A percentile compares a stretch with the other conserved stretches of the same genome.
phyloP scores from a whole-genome alignment of 2,329 filamentous ascomycete genomes.

The Cadophora luteo-olivacea region DNA sequence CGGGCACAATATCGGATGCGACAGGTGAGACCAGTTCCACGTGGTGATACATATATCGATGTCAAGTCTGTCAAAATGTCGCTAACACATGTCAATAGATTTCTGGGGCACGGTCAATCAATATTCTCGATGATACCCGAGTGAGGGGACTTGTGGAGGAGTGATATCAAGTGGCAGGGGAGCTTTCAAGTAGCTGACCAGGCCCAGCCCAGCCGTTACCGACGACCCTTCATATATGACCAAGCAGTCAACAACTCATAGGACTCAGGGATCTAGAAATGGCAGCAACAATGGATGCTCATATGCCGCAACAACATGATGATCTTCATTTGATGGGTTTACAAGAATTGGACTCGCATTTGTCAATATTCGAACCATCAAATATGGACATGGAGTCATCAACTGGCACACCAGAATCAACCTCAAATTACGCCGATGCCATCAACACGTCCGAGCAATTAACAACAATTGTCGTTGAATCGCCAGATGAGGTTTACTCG shows the following conservation, averaged over 20 bases:
- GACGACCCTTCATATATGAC: conserved; percentile 42
- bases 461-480: conserved; percentile 41
- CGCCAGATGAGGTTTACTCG: conserved; percentile 34
- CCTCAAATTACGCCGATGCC: conserved; percentile 40
- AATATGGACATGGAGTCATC: conserved; percentile 39
- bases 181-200: conserved; percentile 40
- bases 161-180: conserved; percentile 40
- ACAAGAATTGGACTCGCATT: conserved; percentile 47
- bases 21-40: conserved; percentile 44
- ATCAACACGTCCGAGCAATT: conserved; percentile 35
- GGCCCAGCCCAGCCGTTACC: conserved; percentile 36
- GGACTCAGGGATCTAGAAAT: conserved; percentile 45
- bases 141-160: conserved; percentile 36
- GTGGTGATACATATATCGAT: conserved; percentile 42
- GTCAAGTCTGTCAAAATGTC: conserved; percentile 33
- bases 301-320: conserved; percentile 45
- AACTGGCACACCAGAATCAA: conserved; percentile 36
- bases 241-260: conserved; percentile 45
- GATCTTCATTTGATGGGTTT: conserved; percentile 47
- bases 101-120: conserved; percentile 26
- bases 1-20: conserved; percentile 39
- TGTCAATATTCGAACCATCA: conserved; percentile 45
- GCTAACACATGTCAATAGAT: conserved; percentile 36
- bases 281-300: conserved; percentile 45
- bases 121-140: conserved; percentile 34